Percentiles rank a stretch among this genome's conserved stretches.
Evolutionary conservation across 192 early-diverging fungal species (phyloP).

Genomic region (Lobosporangium transversale): DNA sequence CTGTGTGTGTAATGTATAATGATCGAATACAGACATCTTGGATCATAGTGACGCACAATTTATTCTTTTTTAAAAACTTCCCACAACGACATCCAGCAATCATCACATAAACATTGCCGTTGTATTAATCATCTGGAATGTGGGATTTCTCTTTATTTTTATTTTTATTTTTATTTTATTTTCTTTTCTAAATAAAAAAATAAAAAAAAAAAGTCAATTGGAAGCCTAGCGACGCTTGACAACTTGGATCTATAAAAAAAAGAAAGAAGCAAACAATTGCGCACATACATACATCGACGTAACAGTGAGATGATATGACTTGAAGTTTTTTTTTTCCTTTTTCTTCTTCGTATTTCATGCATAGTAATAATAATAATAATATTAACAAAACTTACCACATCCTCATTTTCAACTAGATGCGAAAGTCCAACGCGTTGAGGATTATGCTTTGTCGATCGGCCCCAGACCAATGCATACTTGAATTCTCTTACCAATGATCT

Average conservation of each 20-base stretch:
- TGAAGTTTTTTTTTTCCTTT: no score
- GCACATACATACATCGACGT: no score
- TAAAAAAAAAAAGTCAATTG: no score
- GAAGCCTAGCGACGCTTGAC: conserved; percentile 44
- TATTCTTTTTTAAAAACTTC: no score
- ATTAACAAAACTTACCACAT: conserved; percentile 73
- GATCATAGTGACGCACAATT: no score
- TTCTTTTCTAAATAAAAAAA: no score
- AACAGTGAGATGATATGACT: no score
- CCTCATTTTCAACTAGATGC: conserved; percentile 90
- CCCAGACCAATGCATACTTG: conserved; percentile 97
- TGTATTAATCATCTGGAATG: no score
- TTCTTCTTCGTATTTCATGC: background rate
- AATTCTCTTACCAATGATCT: conserved; percentile 87
- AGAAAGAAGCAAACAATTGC: background rate
- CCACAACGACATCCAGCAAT: no score
- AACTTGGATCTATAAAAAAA: conserved; percentile 38
- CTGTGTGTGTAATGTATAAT: no score
- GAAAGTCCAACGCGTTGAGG: conserved; percentile 93
- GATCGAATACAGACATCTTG: no score
- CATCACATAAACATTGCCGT: no score
- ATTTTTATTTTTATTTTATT: conserved; percentile 4
- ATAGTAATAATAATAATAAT: background rate
- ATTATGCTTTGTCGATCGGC: conserved; percentile 91
- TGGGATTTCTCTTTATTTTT: conserved; percentile 2